phyloP scores from a whole-genome alignment of 2,329 filamentous ascomycete genomes.

The Phyllosticta ampelicida region DNA sequence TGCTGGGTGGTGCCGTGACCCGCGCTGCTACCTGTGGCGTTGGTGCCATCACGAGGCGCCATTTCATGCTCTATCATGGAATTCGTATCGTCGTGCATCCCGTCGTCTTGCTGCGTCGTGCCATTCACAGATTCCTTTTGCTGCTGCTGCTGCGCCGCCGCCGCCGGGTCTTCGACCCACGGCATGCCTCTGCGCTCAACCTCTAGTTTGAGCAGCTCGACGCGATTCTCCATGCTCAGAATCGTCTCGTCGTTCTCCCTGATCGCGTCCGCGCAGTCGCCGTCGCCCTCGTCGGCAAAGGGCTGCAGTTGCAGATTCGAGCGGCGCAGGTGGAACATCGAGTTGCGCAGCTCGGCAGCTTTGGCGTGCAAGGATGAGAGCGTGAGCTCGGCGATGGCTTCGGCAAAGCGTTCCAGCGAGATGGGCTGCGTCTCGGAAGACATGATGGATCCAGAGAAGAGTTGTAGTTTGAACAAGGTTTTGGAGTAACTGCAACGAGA shows the following conservation, averaged over 20 bases:
- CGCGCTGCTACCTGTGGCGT: neutral
- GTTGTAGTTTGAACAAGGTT: neutral
- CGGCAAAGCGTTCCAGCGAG: conserved; percentile 50
- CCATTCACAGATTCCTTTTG: conserved; percentile 9
- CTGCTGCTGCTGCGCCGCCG: no score
- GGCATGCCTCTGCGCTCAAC: conserved; percentile 47
- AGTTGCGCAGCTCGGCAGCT: conserved; percentile 64
- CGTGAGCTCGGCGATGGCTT: conserved; percentile 56
- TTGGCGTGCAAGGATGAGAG: conserved; percentile 60
- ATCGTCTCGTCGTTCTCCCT: conserved; percentile 61
- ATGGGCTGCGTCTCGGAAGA: conserved; percentile 54
- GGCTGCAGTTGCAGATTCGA: conserved; percentile 63
- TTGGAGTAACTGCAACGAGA: neutral
- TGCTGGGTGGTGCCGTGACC: neutral
- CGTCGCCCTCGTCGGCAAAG: conserved; percentile 54
- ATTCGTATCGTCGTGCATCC: neutral
- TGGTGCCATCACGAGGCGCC: neutral
- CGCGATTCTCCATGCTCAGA: conserved; percentile 53
- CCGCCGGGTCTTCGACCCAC: conserved; percentile 33
- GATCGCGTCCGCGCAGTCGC: conserved; percentile 64
- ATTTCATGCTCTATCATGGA: neutral
- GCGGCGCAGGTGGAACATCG: conserved; percentile 60
- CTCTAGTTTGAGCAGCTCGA: conserved; percentile 53
- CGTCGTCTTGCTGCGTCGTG: neutral
- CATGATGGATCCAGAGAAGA: conserved; percentile 32